Conservation (phyloP, 2,329 filamentous ascomycete species). For the Endocalyx cinctus region DNA sequence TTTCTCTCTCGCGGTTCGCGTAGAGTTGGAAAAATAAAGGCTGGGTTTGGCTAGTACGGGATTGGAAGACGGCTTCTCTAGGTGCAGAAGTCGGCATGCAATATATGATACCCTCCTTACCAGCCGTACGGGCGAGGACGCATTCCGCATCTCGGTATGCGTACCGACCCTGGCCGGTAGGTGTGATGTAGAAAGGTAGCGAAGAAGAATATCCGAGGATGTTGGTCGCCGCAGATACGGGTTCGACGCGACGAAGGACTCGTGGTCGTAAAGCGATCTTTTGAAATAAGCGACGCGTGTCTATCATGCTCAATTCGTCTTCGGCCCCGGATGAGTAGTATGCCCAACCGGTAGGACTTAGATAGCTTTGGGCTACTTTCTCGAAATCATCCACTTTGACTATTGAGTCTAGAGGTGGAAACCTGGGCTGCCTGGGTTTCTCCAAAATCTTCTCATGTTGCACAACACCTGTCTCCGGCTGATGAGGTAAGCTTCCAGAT, state of each 20-base stretch:
- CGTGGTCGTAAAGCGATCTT: slow-evolving; percentile 49
- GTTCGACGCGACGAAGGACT: slow-evolving; percentile 42
- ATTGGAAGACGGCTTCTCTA: slow-evolving; percentile 7
- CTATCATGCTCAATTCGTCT: slow-evolving; percentile 45
- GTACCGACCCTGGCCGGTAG: slow-evolving; percentile 44
- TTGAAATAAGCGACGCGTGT: slow-evolving; percentile 43
- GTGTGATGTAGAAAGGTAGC: slow-evolving; percentile 45
- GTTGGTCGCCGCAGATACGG: slow-evolving; percentile 33
- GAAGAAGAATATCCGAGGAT: slow-evolving; percentile 38
- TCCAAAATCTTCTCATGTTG: no score
- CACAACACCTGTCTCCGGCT: no score
- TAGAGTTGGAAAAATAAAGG: slow-evolving; percentile 53
- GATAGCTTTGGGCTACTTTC: slow-evolving; percentile 36
- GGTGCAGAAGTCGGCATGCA: slow-evolving; percentile 34
- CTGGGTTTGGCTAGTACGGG: slow-evolving; percentile 10
- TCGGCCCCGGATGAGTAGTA: slow-evolving; percentile 52
- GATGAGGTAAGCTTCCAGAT: slow-evolving; percentile 21
- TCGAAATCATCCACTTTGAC: slow-evolving; percentile 49
- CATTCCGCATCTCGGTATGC: slow-evolving; percentile 49
- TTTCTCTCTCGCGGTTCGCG: slow-evolving; percentile 45
- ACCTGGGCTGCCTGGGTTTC: no score
- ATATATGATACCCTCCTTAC: slow-evolving; percentile 43
- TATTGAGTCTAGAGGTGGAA: slow-evolving; percentile 38
- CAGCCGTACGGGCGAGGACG: slow-evolving; percentile 44
- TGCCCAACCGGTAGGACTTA: slow-evolving; percentile 46